phyloP scores from a whole-genome alignment of 2,329 filamentous ascomycete species.

The Scleromitrula shiraiana region DNA sequence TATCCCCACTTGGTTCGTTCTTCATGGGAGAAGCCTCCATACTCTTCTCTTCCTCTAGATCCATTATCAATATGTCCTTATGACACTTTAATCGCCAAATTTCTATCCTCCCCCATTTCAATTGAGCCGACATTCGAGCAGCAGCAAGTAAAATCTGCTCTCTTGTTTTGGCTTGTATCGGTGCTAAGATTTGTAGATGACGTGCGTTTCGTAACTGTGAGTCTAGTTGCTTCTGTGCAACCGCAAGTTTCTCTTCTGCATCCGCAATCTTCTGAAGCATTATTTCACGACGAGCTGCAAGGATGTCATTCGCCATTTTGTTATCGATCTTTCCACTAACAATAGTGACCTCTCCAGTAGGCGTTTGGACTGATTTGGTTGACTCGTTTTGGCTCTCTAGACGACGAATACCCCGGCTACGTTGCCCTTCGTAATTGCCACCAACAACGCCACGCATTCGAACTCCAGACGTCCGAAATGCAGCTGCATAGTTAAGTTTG shows the following conservation, averaged over 20 bases:
- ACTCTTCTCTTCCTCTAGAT: slow-evolving; percentile 68
- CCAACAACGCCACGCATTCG: slow-evolving; percentile 82
- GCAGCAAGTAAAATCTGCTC: slow-evolving; percentile 82
- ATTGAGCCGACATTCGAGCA: slow-evolving; percentile 72
- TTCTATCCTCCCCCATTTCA: slow-evolving; percentile 91
- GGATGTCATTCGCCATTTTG: slow-evolving; percentile 79
- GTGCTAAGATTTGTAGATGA: slow-evolving; percentile 80
- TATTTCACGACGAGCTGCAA: slow-evolving; percentile 70
- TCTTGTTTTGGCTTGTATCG: slow-evolving; percentile 82
- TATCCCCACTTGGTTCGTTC: slow-evolving; percentile 14
- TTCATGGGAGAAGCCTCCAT: slow-evolving; percentile 9
- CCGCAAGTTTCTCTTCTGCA: slow-evolving; percentile 68
- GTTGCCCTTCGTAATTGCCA: slow-evolving; percentile 77
- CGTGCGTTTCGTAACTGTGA: slow-evolving; percentile 79
- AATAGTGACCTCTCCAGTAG: slow-evolving; percentile 66
- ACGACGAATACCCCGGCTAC: slow-evolving; percentile 61
- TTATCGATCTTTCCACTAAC: slow-evolving; percentile 67
- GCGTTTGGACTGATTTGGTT: slow-evolving; percentile 55
- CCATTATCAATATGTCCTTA: slow-evolving; percentile 75
- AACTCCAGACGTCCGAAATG: slow-evolving; percentile 86
- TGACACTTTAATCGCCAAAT: slow-evolving; percentile 91
- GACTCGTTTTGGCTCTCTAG: slow-evolving; percentile 46
- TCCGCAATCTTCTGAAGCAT: slow-evolving; percentile 80
- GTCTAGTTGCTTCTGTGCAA: slow-evolving; percentile 70
- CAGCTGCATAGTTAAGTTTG: slow-evolving; percentile 92